These are phyloP conservation scores for Rhizoclosmatium globosum DNA, from an alignment of 192 early-diverging fungal species.

Conservation along the genomic window DNA sequence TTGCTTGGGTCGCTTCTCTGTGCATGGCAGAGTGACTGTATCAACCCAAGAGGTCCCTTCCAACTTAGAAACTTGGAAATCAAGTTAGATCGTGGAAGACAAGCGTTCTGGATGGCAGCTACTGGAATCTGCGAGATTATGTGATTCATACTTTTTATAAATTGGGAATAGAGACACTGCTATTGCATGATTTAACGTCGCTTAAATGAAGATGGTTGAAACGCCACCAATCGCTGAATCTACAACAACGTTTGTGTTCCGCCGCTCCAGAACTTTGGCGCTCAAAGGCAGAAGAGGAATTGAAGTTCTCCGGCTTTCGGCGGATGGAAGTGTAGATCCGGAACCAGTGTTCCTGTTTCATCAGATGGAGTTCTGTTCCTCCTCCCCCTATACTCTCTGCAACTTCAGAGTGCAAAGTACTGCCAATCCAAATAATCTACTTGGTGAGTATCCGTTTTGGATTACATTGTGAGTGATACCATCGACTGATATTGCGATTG, in stretches of 20 bases:
- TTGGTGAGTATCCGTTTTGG: neutral
- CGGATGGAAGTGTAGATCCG: neutral
- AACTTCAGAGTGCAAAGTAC: neutral
- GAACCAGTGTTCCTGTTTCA: neutral
- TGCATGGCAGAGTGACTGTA: neutral
- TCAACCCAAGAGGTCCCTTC: neutral
- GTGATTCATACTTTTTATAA: neutral
- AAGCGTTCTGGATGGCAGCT: neutral
- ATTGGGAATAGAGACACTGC: no score
- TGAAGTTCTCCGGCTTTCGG: neutral
- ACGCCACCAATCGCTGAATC: no score
- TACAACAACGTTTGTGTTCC: constrained; percentile 18
- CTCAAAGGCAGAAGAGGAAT: neutral
- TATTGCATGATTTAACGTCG: no score
- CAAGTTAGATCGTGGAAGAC: neutral
- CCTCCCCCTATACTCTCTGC: neutral
- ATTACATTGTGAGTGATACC: neutral
- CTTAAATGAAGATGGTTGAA: no score
- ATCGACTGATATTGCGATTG: neutral
- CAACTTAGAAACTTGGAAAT: neutral
- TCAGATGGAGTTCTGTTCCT: neutral
- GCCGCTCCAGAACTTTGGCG: neutral
- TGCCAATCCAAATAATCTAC: neutral
- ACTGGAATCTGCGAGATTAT: constrained; percentile 5
- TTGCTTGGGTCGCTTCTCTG: neutral